Evolutionary conservation across 129 eudicot species (phyloP).

Genomic region (Flaveria bidentis): DNA sequence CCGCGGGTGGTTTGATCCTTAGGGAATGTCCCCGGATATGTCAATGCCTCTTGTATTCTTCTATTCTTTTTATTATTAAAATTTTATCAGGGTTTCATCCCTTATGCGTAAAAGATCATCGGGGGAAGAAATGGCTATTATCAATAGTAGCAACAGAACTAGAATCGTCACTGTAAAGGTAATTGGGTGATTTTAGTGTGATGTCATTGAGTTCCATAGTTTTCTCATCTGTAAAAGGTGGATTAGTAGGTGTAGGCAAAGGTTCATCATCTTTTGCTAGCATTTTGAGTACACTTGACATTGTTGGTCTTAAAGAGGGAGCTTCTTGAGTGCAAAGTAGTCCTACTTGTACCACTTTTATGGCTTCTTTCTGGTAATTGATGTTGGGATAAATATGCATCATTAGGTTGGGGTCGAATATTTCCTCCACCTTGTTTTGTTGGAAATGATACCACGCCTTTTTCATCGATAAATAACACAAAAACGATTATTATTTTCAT

Average conservation of each 20-base stretch:
- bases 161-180: constrained; percentile 16
- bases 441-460: constrained; percentile 87
- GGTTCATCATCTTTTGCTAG: constrained; percentile 54
- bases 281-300: constrained; percentile 59
- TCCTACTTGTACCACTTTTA: constrained; percentile 67
- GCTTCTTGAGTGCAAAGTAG: constrained; percentile 80
- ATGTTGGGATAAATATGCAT: constrained; percentile 40
- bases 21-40: too few species aligned
- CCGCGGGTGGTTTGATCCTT: too few species aligned
- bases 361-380: constrained; percentile 38
- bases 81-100: too few species aligned
- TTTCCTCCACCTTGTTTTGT: constrained; percentile 48
- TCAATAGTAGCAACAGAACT: constrained; percentile 58
- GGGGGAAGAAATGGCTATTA: constrained; percentile 59
- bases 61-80: too few species aligned
- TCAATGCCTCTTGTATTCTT: too few species aligned
- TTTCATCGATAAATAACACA: neutral
- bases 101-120: constrained; percentile 28
- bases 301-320: constrained; percentile 63
- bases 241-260: constrained; percentile 60
- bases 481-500: neutral
- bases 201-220: constrained; percentile 61
- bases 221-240: constrained; percentile 71
- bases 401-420: constrained; percentile 71
- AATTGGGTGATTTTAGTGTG: constrained; percentile 21